Evolutionary conservation across 495 filamentous ascomycete genomes (phyloP).

Genomic region (Margaritispora aquatica): DNA sequence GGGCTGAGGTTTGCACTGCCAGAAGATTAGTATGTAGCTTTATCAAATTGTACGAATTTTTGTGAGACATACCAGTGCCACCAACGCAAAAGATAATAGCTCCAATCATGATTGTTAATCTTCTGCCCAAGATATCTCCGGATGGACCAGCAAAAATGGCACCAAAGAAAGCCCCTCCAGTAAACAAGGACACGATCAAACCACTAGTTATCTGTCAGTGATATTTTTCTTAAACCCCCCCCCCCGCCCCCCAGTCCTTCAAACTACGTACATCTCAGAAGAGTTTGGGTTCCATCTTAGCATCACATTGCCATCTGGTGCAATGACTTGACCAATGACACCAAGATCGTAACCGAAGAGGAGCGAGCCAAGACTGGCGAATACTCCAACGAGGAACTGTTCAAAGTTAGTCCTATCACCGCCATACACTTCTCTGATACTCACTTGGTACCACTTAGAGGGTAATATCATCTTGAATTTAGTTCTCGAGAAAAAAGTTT

Average conservation of each 20-base stretch:
- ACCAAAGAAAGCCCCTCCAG: constrained; percentile 28
- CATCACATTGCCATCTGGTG: constrained; percentile 20
- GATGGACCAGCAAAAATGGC: constrained; percentile 5
- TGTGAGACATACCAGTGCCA: constrained; percentile 27
- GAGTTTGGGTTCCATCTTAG: constrained; percentile 2
- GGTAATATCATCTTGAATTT: not conserved
- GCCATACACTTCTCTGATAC: not conserved
- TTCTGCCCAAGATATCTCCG: constrained; percentile 7
- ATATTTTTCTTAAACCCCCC: not conserved
- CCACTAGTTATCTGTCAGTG: constrained; percentile 6
- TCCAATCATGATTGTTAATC: constrained; percentile 33
- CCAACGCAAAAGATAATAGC: constrained; percentile 35
- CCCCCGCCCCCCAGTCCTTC: too few species aligned
- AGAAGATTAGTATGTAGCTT: not conserved
- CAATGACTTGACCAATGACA: constrained; percentile 34
- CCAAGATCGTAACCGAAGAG: constrained; percentile 24
- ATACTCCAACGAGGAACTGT: constrained; percentile 9
- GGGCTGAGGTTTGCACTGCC: not conserved
- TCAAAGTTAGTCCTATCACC: not conserved
- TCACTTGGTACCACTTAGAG: constrained; percentile 1
- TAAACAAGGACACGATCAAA: constrained; percentile 36
- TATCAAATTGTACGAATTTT: too few species aligned
- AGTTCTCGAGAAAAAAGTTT: not conserved
- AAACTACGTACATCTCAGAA: not conserved
- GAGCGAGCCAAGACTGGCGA: constrained; percentile 11